Evolutionary conservation across 805 yeast genomes (phyloP).

Genomic region (Candida boidinii): DNA sequence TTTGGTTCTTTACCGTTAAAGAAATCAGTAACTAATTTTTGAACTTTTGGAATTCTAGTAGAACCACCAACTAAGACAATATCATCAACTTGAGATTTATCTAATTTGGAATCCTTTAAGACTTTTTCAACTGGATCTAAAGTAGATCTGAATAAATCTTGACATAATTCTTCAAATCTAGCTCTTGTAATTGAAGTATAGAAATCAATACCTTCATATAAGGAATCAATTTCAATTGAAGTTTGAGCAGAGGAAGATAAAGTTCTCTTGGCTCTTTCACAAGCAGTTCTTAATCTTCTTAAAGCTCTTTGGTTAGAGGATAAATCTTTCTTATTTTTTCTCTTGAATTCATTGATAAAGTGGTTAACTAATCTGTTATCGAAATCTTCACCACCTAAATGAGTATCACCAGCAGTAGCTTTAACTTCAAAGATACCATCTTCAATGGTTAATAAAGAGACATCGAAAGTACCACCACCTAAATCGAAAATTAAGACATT

Average conservation of each 20-base stretch:
- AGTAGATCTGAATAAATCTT: constrained; percentile 88
- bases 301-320: constrained; percentile 91
- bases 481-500: constrained; percentile 87
- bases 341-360: constrained; percentile 93
- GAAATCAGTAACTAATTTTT: constrained; percentile 90
- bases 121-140: constrained; percentile 95
- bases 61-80: constrained; percentile 97
- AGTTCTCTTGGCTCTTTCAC: constrained; percentile 98
- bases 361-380: constrained; percentile 93
- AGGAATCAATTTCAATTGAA: constrained; percentile 89
- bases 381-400: constrained; percentile 98
- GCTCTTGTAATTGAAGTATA: constrained; percentile 96
- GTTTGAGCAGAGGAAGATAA: constrained; percentile 94
- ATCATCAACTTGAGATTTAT: constrained; percentile 85
- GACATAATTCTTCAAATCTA: constrained; percentile 95
- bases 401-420: constrained; percentile 89
- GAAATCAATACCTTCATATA: constrained; percentile 93
- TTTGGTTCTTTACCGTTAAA: constrained; percentile 96
- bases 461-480: constrained; percentile 99
- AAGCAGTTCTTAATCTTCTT: constrained; percentile 97
- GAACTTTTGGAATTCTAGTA: constrained; percentile 96
- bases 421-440: constrained; percentile 96
- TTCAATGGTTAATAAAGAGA: constrained; percentile 81
- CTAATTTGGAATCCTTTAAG: constrained; percentile 81
- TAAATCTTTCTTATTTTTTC: constrained; percentile 94